A percentile compares a stretch with the other conserved stretches of the same genome.
These are phyloP conservation scores for Sarocladiaceae sp. DNA, from an alignment of 2,329 filamentous ascomycete species.

Conservation along the genomic window DNA sequence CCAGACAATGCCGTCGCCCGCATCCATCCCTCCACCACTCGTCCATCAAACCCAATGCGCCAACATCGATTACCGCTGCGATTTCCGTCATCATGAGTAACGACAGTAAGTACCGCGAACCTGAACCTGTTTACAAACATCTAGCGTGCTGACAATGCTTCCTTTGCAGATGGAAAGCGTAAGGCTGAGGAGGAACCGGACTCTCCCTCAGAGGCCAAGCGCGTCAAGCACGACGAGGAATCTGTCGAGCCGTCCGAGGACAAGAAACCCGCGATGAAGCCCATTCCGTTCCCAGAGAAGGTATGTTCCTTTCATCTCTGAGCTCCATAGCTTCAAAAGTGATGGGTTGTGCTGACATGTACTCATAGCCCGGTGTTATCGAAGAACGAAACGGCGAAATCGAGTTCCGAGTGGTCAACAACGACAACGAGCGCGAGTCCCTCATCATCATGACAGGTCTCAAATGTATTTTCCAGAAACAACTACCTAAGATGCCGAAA, in stretches of 20 bases:
- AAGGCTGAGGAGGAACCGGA: conserved; percentile 66
- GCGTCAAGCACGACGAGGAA: conserved; percentile 48
- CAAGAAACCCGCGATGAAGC: conserved; percentile 51
- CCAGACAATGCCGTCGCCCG: not conserved
- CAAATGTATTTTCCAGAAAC: conserved; percentile 98
- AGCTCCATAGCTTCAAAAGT: not conserved
- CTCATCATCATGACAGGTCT: conserved; percentile 92
- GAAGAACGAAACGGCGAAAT: conserved; percentile 94
- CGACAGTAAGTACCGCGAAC: not conserved
- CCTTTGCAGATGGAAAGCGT: conserved; percentile 56
- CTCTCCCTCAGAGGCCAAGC: conserved; percentile 60
- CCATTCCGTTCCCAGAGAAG: conserved; percentile 88
- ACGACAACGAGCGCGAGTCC: conserved; percentile 82
- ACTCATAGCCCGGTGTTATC: conserved; percentile 70
- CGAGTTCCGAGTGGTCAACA: conserved; percentile 97
- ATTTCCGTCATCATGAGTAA: not conserved
- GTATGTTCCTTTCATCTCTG: conserved; percentile 32
- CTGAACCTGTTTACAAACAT: not conserved
- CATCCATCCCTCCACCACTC: not conserved
- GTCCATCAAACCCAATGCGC: conserved; percentile 2
- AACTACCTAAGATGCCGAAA: conserved; percentile 98
- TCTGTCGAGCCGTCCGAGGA: conserved; percentile 23
- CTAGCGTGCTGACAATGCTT: not conserved
- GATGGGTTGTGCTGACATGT: conserved; percentile 14
- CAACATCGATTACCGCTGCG: not conserved